Evolutionary conservation across 2,329 filamentous ascomycete genomes (phyloP).

Genomic region (Fusarium subtropicale): DNA sequence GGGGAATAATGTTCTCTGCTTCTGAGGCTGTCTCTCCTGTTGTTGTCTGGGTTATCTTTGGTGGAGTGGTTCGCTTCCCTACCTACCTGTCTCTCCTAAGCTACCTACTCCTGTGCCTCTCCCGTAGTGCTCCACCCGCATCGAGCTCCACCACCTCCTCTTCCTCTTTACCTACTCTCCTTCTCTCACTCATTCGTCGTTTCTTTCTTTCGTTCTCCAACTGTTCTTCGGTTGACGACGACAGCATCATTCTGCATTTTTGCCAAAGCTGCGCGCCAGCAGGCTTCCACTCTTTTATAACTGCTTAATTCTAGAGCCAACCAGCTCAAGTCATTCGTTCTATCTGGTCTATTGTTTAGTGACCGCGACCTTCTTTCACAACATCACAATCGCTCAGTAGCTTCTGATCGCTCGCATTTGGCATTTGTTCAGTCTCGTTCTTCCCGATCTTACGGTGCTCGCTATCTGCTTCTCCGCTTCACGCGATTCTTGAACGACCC

Average conservation of each 20-base stretch:
- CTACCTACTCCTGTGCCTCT: slow-evolving; percentile 38
- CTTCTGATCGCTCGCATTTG: slow-evolving; percentile 39
- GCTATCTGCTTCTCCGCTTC: slow-evolving; percentile 28
- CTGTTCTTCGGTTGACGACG: slow-evolving; percentile 53
- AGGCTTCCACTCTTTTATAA: slow-evolving; percentile 60
- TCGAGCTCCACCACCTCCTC: slow-evolving; percentile 34
- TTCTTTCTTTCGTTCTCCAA: slow-evolving; percentile 46
- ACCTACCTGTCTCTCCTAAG: background rate
- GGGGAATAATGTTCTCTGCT: slow-evolving; percentile 17
- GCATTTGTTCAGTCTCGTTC: slow-evolving; percentile 20
- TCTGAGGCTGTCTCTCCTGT: slow-evolving; percentile 22
- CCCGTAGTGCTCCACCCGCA: slow-evolving; percentile 35
- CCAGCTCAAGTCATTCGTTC: slow-evolving; percentile 43
- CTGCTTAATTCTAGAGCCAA: slow-evolving; percentile 42
- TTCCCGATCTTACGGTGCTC: slow-evolving; percentile 16
- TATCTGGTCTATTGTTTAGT: slow-evolving; percentile 40
- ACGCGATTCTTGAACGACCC: slow-evolving; percentile 39
- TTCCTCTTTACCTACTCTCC: slow-evolving; percentile 46
- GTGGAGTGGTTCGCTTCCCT: slow-evolving; percentile 18
- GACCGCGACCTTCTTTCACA: slow-evolving; percentile 44
- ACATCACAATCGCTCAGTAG: slow-evolving; percentile 34
- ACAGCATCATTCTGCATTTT: slow-evolving; percentile 39
- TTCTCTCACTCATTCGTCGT: slow-evolving; percentile 50
- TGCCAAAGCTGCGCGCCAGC: slow-evolving; percentile 62
- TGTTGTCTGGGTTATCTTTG: slow-evolving; percentile 15